Evolutionary conservation across 768 basidiomycete genomes (phyloP), one percentile per base, ranked within the genome.

Genomic region (Hericium erinaceus): DNA sequence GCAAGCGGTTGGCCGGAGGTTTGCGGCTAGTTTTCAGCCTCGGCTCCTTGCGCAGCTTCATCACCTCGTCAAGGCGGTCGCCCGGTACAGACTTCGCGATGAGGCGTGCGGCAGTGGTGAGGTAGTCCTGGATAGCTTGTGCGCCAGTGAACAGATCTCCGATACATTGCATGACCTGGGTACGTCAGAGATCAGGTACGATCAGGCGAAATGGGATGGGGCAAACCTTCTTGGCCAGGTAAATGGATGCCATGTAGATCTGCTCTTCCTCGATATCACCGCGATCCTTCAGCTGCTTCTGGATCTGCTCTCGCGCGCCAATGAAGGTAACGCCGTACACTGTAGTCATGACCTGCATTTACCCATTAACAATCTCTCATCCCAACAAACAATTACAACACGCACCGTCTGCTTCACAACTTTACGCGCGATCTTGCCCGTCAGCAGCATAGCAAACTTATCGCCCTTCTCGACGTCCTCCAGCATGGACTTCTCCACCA

Each of bases 301-400:
- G 89, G 56, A 98, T 97, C 73, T 98, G 97, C 9, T 92, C 91
- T 46, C 92, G 82, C 20, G 97, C 97, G 39, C 97, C 97, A 55
- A 98, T 74, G 72, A 85, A 95, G 0, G 97, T 99, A 15, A 99
- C 95, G 20, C 97, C 95, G 67, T 98, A 98, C 38, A 98, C 95
- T 2, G 95, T 98, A 0, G 95, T 99, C 97, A 99, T 99, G 62
- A 98, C 92, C 85, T 88, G 61, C 2, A 11, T 5, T 6, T 49
- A 6, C 12, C 53, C 5, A 39, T 10, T 10, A 38, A 38, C 16
- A 40, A 48, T 38, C 38, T 55, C 46, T 54, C 20, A 8, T 0
- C 9, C 33, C 2, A 22, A 15, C 11, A 16, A 46, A n/a, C 50
- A 38, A 33, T 8, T 4, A 48, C 18, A 48, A 16, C 16, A 74